A percentile compares a stretch with the other conserved stretches of the same genome.
Evolutionary conservation across 225 moss, liverwort and hornwort genomes (phyloP).

Genomic region (Pseudoscleropodium purum): DNA sequence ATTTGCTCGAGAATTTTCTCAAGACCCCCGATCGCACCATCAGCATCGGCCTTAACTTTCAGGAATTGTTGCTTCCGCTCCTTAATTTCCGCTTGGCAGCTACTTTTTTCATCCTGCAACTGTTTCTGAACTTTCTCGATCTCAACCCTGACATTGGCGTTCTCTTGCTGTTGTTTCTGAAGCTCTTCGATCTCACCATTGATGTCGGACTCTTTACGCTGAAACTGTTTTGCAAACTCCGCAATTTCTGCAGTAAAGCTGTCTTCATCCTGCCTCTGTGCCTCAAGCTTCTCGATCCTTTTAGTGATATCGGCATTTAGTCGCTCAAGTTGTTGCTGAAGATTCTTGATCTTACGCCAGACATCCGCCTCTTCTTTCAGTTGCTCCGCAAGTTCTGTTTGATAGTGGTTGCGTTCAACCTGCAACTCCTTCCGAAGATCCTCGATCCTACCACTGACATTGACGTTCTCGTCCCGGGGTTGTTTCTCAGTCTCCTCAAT

Average conservation of each 20-base stretch:
- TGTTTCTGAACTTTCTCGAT: not conserved
- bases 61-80: not conserved
- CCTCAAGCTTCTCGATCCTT: not conserved
- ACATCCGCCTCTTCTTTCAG: not conserved
- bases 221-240: not conserved
- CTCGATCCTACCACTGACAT: not conserved
- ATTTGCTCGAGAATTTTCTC: not conserved
- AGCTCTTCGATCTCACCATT: not conserved
- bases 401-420: not conserved
- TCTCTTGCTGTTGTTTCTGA: not conserved
- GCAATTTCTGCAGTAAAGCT: not conserved
- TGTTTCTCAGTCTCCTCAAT: not conserved
- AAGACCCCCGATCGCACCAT: not conserved
- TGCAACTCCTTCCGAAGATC: not conserved
- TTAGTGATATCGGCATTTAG: not conserved
- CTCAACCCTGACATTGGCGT: not conserved
- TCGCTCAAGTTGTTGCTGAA: not conserved
- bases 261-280: not conserved
- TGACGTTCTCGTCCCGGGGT: not conserved
- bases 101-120: not conserved
- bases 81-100: not conserved
- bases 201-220: not conserved
- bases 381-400: not conserved
- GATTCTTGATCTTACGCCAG: not conserved
- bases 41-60: not conserved